Evolutionary conservation across 176 grass and related monocot genomes (phyloP), one percentile per base, ranked within the genome.

Genomic region (Poa pratensis): DNA sequence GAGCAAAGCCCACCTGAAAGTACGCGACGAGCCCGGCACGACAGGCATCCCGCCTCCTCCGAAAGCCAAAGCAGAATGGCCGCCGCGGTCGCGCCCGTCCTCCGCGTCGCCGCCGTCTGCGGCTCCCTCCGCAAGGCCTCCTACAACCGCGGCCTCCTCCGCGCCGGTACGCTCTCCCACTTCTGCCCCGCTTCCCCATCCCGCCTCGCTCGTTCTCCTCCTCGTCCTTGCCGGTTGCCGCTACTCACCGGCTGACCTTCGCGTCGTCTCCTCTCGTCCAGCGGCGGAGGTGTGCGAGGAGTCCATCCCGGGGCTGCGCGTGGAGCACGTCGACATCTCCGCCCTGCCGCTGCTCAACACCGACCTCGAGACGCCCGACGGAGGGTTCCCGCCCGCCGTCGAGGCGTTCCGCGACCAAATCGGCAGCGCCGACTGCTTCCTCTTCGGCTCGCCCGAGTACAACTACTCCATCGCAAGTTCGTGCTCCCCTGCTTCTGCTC

Each of bases 121-220:
- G 96, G 96, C 75, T 98, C 93, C 23, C 89, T 98, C 75, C 96
- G 93, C 83, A 93, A 81, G 77, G 91, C 84, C 66, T 95, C 96
- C 22, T 95, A 75, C 91, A 95, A 98, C 86, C 84, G 88, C 58
- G 93, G 96, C 78, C 96, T 95, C 85, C 87, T 98, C 81, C 91
- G 91, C 78, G 81, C 91, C 68, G 96, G 96, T 90, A 87, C 28
- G 15, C 62, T 17, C 2, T 2, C 51, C 51, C 45, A 45, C 43
- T 45, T 45, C 42, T 48, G 45, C 53, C 15, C 53, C 19, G 2
- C 54, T 55, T 13, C 23, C 0, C 58, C 23, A 9, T 66, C 15
- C 16, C 6, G 15, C 27, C 6, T 18, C 26, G 13, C 26, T 65
- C 61, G 24, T 61, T 23, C 11, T 62, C 59, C 5, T 62, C 59